Evolutionary conservation across 768 basidiomycete genomes (phyloP), one percentile per base, ranked within the genome.

Genomic region (Suillus hirtellus): DNA sequence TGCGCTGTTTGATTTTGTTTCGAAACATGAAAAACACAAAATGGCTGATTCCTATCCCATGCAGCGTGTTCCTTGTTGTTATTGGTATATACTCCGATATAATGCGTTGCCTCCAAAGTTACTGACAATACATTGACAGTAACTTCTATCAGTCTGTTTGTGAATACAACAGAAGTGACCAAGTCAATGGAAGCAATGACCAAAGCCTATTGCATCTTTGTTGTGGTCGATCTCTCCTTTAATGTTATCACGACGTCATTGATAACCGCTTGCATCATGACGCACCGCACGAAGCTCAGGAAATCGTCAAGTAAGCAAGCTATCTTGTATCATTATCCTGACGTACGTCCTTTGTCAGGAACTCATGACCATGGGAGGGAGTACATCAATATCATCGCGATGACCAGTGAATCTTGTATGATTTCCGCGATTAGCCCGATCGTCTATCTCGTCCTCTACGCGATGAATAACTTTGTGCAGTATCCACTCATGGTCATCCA

Each of bases 381-480:
- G 17, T 63, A 63, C 15, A 40, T 27, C 9, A 50, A 38, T n/a
- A 52, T 63, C 19, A 53, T 62, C 24, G 15, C 35, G 3, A 50
- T 63, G 35, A 40, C 59, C 24, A 44, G 42, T 34, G 60, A 61
- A 34, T 63, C 47, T 35, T 61, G 59, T 24, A 60, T 46, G 12
- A 50, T 63, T 40, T 63, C 47, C 19, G 47, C 60, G 46, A 46
- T 63, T n/a, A 42, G 60, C 59, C 50, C 63, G 17, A 24, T 60
- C 31, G 2, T 63, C 34, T 63, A 61, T 60, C 49, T 63, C 4
- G 12, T 52, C 47, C 43, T 50, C 31, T 53, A 63, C 35, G 21
- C 43, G 15, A 44, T 21, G 27, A 21, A 63, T 42, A 24, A 37
- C 11, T 60, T 60, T 9, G 15, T 53, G 53, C 63, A 63, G 35